Percentiles rank a stretch among this genome's conserved stretches.
Evolutionary conservation across 192 early-diverging fungal genomes (phyloP).

Genomic region (Coemansia sp.): DNA sequence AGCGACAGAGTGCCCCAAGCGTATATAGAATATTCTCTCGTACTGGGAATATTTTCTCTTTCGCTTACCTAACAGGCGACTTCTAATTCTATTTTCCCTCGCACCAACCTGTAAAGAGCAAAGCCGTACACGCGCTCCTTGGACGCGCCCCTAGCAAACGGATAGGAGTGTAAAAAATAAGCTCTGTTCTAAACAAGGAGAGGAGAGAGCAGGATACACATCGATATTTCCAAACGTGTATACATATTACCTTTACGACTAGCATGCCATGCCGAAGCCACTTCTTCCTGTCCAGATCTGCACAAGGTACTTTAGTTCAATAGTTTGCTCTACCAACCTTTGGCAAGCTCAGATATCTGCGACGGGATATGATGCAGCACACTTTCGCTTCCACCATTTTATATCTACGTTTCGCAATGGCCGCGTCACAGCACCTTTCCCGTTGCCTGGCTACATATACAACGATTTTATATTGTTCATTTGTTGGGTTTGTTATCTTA

Average conservation of each 20-base stretch:
- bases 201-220: neutral
- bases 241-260: too few relatives aligned
- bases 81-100: neutral
- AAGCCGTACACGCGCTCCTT: neutral
- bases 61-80: neutral
- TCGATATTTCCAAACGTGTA: neutral
- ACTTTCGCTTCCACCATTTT: neutral
- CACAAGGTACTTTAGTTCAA: neutral
- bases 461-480: too few relatives aligned
- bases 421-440: too few relatives aligned
- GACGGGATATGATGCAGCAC: neutral
- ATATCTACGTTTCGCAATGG: too few relatives aligned
- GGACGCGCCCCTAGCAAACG: neutral
- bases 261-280: neutral
- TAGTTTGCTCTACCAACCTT: too few relatives aligned
- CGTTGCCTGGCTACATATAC: too few relatives aligned
- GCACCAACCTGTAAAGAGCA: neutral
- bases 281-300: neutral
- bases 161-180: neutral
- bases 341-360: neutral
- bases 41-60: neutral
- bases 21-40: neutral
- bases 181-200: neutral
- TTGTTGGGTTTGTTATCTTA: neutral
- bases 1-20: neutral